Evolutionary conservation across 148 eudicot genomes (phyloP), one percentile per base, ranked within the genome.

Genomic region (Cornus kousa): DNA sequence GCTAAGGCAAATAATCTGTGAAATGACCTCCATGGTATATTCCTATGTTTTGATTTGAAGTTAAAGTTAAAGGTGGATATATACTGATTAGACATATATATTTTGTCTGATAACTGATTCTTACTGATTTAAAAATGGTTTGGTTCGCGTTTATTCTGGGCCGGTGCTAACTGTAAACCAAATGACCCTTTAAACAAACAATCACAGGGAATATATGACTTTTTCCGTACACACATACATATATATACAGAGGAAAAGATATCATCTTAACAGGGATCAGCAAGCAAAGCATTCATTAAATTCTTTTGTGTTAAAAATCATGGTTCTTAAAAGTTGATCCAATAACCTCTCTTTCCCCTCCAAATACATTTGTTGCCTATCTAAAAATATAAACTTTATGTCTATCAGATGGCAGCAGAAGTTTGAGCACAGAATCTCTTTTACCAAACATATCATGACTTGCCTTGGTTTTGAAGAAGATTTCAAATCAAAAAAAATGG

Each of bases 61-160:
- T 13, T 13, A 14, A 22, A 65, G 57, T 35, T 74, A 14, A 67
- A 40, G 71, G 39, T 28, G 71, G 37, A 66, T 67, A 33, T 77
- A n/a, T 77, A 68, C 43, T 79, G 76, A 79, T 79, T 43, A 65
- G 71, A 79, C 76, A 4, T 28, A 8, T 57, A 57, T 74, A 43
- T 16, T 67, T 48, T 50, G n/a, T 67, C 7, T 16, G 65, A 77
- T 31, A 77, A 24, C 23, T 24, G 60, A 76, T 77, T 67, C 79
- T 67, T 16, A 31, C 10, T 46, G 66, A 46, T 20, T 48, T 77
- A 23, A 16, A 65, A 76, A 76, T 46, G 19, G 72, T 77, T 48
- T 77, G 19, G 79, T 48, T 37, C 17, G 4, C 28, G 9, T 73
- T n/a, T 14, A 14, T 37, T 74, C 20, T 64, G 19, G 70, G 70